phyloP scores from a whole-genome alignment of 2,329 filamentous ascomycete genomes.

The Fusarium sp. region DNA sequence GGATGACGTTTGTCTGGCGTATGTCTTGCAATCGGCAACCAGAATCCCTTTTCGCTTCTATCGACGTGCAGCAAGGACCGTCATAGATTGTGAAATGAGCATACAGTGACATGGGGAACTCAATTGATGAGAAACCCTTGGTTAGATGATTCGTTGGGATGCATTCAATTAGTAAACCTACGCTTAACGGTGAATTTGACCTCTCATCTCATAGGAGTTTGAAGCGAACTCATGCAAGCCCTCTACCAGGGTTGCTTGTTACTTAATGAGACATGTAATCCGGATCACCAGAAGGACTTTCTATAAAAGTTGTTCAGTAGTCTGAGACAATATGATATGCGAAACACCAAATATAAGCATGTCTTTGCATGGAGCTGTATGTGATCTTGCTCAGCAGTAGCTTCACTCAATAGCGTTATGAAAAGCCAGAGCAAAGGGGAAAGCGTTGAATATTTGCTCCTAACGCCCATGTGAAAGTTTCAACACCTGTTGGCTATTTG shows the following conservation, averaged over 20 bases:
- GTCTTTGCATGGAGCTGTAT: background rate
- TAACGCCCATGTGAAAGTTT: background rate
- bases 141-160: background rate
- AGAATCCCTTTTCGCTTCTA: background rate
- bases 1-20: constrained; percentile 19
- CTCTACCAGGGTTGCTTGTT: background rate
- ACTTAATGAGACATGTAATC: background rate
- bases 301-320: background rate
- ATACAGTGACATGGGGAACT: background rate
- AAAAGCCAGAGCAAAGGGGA: background rate
- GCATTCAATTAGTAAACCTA: background rate
- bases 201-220: background rate
- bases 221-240: background rate
- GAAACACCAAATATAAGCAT: background rate
- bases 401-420: background rate
- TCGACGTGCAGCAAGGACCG: background rate
- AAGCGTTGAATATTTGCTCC: background rate
- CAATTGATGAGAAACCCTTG: background rate
- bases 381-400: background rate
- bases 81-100: background rate
- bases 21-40: background rate
- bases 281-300: background rate
- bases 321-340: background rate
- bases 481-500: background rate
- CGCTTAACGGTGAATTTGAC: background rate